Percentiles rank a stretch among this genome's conserved stretches.
phyloP scores from a whole-genome alignment of 257 asterid genomes.

The Solanum peruvianum region DNA sequence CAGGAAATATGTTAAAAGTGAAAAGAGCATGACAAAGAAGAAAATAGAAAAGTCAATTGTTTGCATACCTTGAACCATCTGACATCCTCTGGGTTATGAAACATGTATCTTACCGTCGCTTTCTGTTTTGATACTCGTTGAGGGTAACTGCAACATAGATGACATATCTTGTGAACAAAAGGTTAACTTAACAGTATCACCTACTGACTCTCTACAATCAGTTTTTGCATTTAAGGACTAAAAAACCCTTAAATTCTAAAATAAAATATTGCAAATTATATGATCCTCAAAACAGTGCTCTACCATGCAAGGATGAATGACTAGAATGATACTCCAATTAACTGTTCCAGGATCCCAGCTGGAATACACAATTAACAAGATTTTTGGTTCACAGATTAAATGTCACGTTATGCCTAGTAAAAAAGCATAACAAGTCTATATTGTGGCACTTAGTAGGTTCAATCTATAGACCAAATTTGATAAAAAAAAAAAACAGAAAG shows the following conservation, averaged over 20 bases:
- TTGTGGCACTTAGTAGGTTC: neutral
- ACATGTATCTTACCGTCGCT: conserved; percentile 91
- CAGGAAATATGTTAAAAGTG: neutral
- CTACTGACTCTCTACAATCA: neutral
- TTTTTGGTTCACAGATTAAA: neutral
- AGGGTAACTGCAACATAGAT: conserved; percentile 70
- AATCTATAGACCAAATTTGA: neutral
- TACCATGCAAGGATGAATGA: neutral
- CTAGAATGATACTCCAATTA: neutral
- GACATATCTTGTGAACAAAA: conserved; percentile 7
- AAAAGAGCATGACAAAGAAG: neutral
- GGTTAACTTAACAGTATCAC: neutral
- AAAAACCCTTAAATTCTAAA: neutral
- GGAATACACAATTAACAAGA: neutral
- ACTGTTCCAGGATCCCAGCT: neutral
- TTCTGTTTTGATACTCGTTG: conserved; percentile 85
- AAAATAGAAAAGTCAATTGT: neutral
- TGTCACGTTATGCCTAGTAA: neutral
- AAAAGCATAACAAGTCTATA: neutral
- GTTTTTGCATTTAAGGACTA: neutral
- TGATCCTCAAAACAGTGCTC: neutral
- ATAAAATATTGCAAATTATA: neutral
- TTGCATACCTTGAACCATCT: conserved; percentile 90
- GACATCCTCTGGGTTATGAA: conserved; percentile 94
- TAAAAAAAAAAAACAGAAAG: neutral